Percentiles rank a stretch among this genome's conserved stretches.
Evolutionary conservation across 768 basidiomycete species (phyloP).

Genomic region (Artomyces pyxidatus): DNA sequence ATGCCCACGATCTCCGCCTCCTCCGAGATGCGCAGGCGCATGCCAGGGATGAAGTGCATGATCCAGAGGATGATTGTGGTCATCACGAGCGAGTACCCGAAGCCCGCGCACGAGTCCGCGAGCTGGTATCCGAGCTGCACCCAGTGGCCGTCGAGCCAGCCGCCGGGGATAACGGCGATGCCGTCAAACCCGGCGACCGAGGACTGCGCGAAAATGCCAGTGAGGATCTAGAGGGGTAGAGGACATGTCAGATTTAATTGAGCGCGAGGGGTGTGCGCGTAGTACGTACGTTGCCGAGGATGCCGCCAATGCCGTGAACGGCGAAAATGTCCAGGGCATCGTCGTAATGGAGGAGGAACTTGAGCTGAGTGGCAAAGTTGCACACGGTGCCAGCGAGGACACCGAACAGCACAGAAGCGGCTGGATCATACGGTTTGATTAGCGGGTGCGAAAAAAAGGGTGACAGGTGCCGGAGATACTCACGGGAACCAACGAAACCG

Average conservation of each 20-base stretch:
- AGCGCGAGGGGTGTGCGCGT: too few species aligned
- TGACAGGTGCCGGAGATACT: conserved; percentile 18
- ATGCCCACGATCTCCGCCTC: conserved; percentile 34
- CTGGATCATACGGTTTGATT: conserved; percentile 22
- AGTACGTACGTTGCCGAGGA: conserved; percentile 55
- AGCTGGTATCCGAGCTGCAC: conserved; percentile 41
- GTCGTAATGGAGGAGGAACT: conserved; percentile 70
- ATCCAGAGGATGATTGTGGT: conserved; percentile 31
- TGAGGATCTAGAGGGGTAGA: conserved; percentile 24
- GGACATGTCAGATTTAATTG: too few species aligned
- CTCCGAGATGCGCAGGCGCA: conserved; percentile 26
- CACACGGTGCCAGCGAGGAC: conserved; percentile 76
- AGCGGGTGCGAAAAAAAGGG: conserved; percentile 2
- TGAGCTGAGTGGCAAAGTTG: conserved; percentile 95
- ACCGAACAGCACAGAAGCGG: conserved; percentile 82
- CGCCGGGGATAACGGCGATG: conserved; percentile 33
- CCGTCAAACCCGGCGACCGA: conserved; percentile 41
- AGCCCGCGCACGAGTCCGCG: conserved; percentile 25
- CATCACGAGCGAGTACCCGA: conserved; percentile 27
- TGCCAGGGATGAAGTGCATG: conserved; percentile 39
- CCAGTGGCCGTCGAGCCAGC: conserved; percentile 33
- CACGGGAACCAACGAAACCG: conserved; percentile 72
- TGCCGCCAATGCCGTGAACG: conserved; percentile 68
- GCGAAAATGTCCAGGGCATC: conserved; percentile 91
- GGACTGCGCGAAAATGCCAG: conserved; percentile 23